Evolutionary conservation across 768 basidiomycete genomes (phyloP).

Genomic region (Suillus alpinus): DNA sequence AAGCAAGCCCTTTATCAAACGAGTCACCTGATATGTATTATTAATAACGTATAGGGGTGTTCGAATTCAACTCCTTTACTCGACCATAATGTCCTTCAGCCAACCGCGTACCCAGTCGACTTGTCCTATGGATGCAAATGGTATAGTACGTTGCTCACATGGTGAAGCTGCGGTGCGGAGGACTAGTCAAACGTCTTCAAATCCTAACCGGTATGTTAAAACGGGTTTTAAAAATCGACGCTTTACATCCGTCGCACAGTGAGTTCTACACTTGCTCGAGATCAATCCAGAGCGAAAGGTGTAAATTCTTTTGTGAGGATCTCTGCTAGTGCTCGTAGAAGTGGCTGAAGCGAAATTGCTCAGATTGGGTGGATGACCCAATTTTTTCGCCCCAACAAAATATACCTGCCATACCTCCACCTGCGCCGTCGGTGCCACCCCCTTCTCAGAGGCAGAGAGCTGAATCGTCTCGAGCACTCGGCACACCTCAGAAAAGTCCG

Average conservation of each 20-base stretch:
- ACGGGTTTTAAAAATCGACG: neutral
- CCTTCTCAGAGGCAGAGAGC: conserved; percentile 1
- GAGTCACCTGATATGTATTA: conserved; percentile 20
- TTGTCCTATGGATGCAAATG: conserved; percentile 26
- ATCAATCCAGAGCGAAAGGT: neutral
- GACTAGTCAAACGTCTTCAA: conserved; percentile 29
- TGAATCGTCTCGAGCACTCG: neutral
- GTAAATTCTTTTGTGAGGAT: conserved; percentile 37
- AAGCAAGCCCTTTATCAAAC: neutral
- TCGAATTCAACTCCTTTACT: neutral
- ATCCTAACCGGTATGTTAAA: conserved; percentile 36
- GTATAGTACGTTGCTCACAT: conserved; percentile 36
- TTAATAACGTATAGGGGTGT: neutral
- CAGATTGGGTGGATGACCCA: conserved; percentile 34
- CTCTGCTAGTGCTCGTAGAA: conserved; percentile 4
- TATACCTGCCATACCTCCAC: neutral
- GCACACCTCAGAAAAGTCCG: neutral
- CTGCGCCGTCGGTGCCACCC: neutral
- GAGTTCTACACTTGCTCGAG: conserved; percentile 39
- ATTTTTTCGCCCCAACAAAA: conserved; percentile 7
- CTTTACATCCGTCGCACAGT: conserved; percentile 13
- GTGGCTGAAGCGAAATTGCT: neutral
- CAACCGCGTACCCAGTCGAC: conserved; percentile 18
- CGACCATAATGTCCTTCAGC: conserved; percentile 8
- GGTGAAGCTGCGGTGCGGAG: conserved; percentile 17